A percentile compares a stretch with the other conserved stretches of the same genome.
Conservation (phyloP, 2,329 filamentous ascomycete genomes). For the Didymella sp. region DNA sequence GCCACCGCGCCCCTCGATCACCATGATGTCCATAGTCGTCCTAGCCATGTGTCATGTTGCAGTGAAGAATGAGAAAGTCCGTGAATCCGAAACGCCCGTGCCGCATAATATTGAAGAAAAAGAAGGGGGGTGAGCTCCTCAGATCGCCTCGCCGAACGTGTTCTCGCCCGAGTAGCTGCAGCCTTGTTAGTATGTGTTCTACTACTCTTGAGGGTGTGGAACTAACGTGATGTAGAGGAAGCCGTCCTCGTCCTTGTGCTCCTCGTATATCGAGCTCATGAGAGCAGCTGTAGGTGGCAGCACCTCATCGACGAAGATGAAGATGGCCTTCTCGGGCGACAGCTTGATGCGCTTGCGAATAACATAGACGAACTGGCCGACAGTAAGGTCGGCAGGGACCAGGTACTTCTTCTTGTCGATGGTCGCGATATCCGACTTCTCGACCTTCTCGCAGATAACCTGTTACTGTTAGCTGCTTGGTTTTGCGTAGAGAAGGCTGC, state of each 20-base stretch:
- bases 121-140: constrained; percentile 28
- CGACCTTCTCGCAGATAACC: constrained; percentile 85
- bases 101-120: constrained; percentile 30
- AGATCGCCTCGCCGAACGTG: constrained; percentile 76
- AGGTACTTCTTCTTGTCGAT: constrained; percentile 99
- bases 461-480: constrained; percentile 51
- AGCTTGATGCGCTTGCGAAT: constrained; percentile 99
- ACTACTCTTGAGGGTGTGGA: not conserved
- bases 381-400: constrained; percentile 94
- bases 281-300: constrained; percentile 94
- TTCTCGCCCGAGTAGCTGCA: constrained; percentile 94
- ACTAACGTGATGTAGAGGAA: constrained; percentile 97
- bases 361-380: constrained; percentile 99
- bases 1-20: constrained; percentile 14
- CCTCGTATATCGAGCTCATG: constrained; percentile 99
- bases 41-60: constrained; percentile 29
- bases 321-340: constrained; percentile 99
- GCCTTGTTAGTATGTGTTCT: constrained; percentile 30
- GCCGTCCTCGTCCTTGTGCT: constrained; percentile 89
- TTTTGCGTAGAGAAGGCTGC: constrained; percentile 1
- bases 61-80: constrained; percentile 32
- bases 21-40: constrained; percentile 27
- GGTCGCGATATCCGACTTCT: constrained; percentile 83
- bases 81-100: constrained; percentile 42
- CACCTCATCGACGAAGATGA: constrained; percentile 99